Base-by-base conservation (phyloP, 306 rosid species). In the Cucurbita argyrosperma region DNA sequence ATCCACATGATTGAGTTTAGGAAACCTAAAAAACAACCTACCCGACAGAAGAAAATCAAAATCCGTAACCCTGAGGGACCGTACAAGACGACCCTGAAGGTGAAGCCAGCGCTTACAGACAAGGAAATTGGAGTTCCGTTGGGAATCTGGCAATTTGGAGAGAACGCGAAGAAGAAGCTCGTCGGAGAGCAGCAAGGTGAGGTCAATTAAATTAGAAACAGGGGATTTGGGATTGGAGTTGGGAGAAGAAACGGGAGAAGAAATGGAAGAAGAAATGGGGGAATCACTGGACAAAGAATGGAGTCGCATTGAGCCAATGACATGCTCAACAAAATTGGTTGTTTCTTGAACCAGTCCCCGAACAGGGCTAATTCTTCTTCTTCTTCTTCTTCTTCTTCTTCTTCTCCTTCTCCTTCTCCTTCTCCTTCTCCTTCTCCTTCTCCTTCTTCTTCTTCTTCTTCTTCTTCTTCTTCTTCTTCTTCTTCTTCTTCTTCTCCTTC, bases 31-130 rank as follows among this genome's bases (percentile, higher is more conserved):
- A 74, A 85, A 65, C 45, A 91, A 78, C 79, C 95, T 88, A 79
- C 99, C 99, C n/a, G 96, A 88, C 11, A 89, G 82, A 37, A 91
- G 78, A 71, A 94, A 94, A 18, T 88, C 91, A 87, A 93, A 94
- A 60, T 89, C 95, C n/a, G 79, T 65, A 10, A 89, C 80, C 76
- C 76, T 84, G 14, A 90, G 65, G 5, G 95, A 82, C 26, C 79
- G 83, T 2, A 89, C 77, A 9, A 94, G 83, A 0, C 99, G 85
- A 26, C 96, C 97, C 58, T 94, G 95, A 37, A 94, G 87, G 76
- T 84, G 78, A 53, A 94, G 77, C 99, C 99, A 94, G 6, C 99
- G 90, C 78, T 89, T 91, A 82, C 99, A 94, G 57, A 94, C 97
- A 1, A 94, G 87, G 13, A 87, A 87, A 38, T 84, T 88, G 3